Conservation (phyloP, 139 green algal genomes). For the Microglena sp. region DNA sequence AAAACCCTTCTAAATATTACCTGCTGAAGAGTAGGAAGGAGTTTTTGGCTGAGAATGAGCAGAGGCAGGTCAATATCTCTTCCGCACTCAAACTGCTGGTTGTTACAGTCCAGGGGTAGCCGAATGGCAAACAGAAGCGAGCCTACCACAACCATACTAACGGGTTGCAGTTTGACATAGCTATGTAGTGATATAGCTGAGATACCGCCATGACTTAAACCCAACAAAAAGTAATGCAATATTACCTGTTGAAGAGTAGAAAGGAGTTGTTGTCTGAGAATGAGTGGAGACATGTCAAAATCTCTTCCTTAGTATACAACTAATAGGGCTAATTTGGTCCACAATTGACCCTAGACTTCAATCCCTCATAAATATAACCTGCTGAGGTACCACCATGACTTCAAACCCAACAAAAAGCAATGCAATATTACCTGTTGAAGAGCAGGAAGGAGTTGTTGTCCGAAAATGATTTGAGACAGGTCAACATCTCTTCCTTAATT, state of each 20-base stretch:
- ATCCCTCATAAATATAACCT: no score
- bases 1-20: no score
- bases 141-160: no score
- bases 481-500: slow-evolving; percentile 61
- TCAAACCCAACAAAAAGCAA: slow-evolving; percentile 32
- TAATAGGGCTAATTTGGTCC: no score
- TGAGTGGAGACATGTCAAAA: slow-evolving; percentile 79
- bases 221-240: slow-evolving; percentile 22
- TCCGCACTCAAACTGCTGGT: no score
- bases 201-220: no score
- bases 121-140: no score
- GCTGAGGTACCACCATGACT: no score
- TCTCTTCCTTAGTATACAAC: slow-evolving; percentile 39
- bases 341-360: no score
- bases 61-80: background rate
- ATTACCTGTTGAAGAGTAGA: slow-evolving; percentile 69
- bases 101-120: no score
- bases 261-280: slow-evolving; percentile 90
- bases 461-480: slow-evolving; percentile 74
- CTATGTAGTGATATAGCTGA: no score
- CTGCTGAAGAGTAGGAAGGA: slow-evolving; percentile 79
- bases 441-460: slow-evolving; percentile 91
- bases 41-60: slow-evolving; percentile 76
- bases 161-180: no score
- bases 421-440: slow-evolving; percentile 64